These are phyloP conservation scores for Coemansia reversa DNA, from an alignment of 192 early-diverging fungal species.

Conservation along the genomic window DNA sequence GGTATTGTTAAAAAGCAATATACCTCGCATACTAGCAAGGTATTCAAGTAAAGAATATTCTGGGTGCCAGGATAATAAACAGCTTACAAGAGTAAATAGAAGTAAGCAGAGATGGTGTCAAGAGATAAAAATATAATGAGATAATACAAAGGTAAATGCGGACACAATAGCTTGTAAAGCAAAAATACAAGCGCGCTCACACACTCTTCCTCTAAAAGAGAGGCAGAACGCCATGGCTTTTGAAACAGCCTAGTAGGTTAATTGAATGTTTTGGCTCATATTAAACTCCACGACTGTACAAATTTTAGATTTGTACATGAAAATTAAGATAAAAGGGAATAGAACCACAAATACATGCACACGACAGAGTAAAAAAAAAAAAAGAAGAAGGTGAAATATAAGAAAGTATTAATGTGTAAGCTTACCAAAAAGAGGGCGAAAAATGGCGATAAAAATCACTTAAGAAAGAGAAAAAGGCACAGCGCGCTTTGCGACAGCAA, in stretches of 20 bases:
- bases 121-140: background rate
- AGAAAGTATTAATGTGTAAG: slow-evolving; percentile 12
- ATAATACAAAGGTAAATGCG: background rate
- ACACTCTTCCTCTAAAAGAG: background rate
- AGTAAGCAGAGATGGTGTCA: background rate
- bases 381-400: slow-evolving; percentile 5
- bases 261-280: background rate
- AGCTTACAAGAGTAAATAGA: slow-evolving; percentile 6
- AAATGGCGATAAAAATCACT: slow-evolving; percentile 9
- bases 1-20: background rate
- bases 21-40: background rate
- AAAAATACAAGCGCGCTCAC: background rate
- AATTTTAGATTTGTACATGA: background rate
- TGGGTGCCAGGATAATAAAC: background rate
- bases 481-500: background rate
- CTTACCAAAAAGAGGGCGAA: slow-evolving; percentile 31
- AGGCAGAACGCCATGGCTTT: background rate
- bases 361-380: slow-evolving; percentile 8
- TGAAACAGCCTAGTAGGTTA: background rate
- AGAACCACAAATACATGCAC: slow-evolving; percentile 5
- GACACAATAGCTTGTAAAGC: background rate
- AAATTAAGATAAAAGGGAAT: background rate
- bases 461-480: slow-evolving; percentile 9
- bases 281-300: background rate
- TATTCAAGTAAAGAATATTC: background rate